Evolutionary conservation across 1,284 basidiomycete genomes (phyloP).

Genomic region (Omphalotus olearius): DNA sequence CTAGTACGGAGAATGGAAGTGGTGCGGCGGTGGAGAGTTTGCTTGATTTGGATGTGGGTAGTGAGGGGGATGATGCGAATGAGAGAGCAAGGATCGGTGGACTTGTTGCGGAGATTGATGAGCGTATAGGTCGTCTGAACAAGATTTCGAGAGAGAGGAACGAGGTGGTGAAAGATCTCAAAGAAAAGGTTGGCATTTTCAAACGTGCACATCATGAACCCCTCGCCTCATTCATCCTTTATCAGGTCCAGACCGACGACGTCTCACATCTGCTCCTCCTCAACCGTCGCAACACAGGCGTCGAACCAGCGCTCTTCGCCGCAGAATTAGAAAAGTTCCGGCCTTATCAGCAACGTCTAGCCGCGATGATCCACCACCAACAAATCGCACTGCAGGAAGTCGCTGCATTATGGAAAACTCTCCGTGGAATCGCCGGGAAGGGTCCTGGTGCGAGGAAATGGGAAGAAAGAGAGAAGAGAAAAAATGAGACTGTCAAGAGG

Average conservation of each 20-base stretch:
- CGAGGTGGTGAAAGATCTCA: slow-evolving; percentile 89
- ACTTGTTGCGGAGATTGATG: slow-evolving; percentile 75
- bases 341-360: slow-evolving; percentile 82
- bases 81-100: slow-evolving; percentile 63
- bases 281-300: slow-evolving; percentile 81
- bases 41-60: slow-evolving; percentile 69
- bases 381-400: slow-evolving; percentile 70
- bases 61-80: slow-evolving; percentile 59
- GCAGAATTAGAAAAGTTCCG: slow-evolving; percentile 94
- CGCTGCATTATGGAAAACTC: slow-evolving; percentile 61
- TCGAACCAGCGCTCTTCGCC: slow-evolving; percentile 87
- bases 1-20: slow-evolving; percentile 42
- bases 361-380: slow-evolving; percentile 75
- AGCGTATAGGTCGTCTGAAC: slow-evolving; percentile 69
- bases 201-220: background rate
- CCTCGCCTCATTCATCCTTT: background rate
- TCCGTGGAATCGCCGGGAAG: slow-evolving; percentile 70
- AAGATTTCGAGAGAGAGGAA: slow-evolving; percentile 84
- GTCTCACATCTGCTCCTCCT: slow-evolving; percentile 93
- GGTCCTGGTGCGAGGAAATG: slow-evolving; percentile 72
- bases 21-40: slow-evolving; percentile 43
- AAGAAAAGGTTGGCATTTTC: slow-evolving; percentile 68
- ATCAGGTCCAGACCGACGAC: slow-evolving; percentile 93
- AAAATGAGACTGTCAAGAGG: slow-evolving; percentile 68
- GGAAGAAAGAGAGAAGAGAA: slow-evolving; percentile 74